Percentiles rank a stretch among this genome's conserved stretches.
Evolutionary conservation across 306 rosid genomes (phyloP).

Genomic region (Cucurbita moschata): DNA sequence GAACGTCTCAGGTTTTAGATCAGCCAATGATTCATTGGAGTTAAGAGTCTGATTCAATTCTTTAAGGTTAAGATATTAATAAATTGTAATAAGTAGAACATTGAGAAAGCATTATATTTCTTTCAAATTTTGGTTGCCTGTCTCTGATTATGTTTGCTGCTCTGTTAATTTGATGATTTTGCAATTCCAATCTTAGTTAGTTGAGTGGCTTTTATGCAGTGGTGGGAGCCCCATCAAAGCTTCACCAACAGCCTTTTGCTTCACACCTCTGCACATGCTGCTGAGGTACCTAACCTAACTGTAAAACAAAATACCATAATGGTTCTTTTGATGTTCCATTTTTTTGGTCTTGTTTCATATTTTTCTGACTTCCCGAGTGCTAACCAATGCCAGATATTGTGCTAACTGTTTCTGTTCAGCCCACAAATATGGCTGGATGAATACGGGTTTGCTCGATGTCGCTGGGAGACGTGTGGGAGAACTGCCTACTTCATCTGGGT

Average conservation of each 20-base stretch:
- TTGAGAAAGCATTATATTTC: not conserved
- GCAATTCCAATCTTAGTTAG: constrained; percentile 3
- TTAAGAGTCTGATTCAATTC: constrained; percentile 2
- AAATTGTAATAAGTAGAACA: not conserved
- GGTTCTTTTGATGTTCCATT: constrained; percentile 5
- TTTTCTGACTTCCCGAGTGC: not conserved
- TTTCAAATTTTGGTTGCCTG: not conserved
- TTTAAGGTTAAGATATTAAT: not conserved
- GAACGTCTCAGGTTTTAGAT: constrained; percentile 10
- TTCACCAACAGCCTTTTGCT: constrained; percentile 3
- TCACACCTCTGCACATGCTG: constrained; percentile 12
- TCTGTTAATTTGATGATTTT: not conserved
- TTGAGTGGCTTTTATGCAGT: constrained; percentile 9
- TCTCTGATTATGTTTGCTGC: not conserved
- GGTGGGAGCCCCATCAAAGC: constrained; percentile 8
- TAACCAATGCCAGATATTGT: not conserved
- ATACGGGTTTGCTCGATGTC: not conserved
- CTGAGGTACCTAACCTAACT: constrained; percentile 12
- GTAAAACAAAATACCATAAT: not conserved
- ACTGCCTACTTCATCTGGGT: not conserved
- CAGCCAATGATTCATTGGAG: not conserved
- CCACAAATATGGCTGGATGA: not conserved
- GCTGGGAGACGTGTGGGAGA: not conserved
- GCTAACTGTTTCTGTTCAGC: not conserved
- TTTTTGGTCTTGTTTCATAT: not conserved